These are phyloP conservation scores for Lanmaoa pseudosensibilis DNA, from an alignment of 768 basidiomycete genomes.

Conservation along the genomic window DNA sequence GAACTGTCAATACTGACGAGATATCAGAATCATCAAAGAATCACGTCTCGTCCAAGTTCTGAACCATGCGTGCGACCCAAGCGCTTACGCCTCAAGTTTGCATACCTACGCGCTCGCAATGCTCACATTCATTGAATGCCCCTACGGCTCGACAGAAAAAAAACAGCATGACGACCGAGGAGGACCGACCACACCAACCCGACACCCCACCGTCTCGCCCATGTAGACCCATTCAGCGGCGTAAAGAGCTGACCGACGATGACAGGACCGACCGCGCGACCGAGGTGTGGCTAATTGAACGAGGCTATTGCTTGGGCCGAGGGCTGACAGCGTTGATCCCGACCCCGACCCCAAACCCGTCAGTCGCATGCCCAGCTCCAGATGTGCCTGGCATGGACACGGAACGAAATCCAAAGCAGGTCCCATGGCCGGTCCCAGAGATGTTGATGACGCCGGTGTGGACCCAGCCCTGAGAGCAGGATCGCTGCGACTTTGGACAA, in stretches of 20 bases:
- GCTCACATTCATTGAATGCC: background rate
- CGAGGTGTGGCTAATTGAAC: constrained; percentile 53
- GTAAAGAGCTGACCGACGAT: constrained; percentile 24
- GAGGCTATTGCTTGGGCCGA: constrained; percentile 63
- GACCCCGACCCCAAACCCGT: too few relatives aligned
- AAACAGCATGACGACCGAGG: constrained; percentile 6
- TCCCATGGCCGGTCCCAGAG: background rate
- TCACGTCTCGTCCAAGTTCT: background rate
- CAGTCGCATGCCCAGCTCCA: too few relatives aligned
- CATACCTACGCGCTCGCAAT: too few relatives aligned
- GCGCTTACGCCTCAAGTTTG: too few relatives aligned
- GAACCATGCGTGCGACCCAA: too few relatives aligned
- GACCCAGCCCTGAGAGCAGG: constrained; percentile 36
- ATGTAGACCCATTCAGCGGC: constrained; percentile 3
- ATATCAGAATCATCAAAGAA: background rate
- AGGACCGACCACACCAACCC: constrained; percentile 10
- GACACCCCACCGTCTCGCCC: constrained; percentile 2
- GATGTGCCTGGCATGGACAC: background rate
- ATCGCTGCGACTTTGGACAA: constrained; percentile 30
- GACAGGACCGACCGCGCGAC: constrained; percentile 53
- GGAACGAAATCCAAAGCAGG: background rate
- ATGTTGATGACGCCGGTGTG: background rate
- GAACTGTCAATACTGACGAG: too few relatives aligned
- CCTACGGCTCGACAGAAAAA: too few relatives aligned
- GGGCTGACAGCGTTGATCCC: too few relatives aligned